Base-by-base conservation (phyloP, 1,284 basidiomycete genomes). In the Wolfiporia cocos region DNA sequence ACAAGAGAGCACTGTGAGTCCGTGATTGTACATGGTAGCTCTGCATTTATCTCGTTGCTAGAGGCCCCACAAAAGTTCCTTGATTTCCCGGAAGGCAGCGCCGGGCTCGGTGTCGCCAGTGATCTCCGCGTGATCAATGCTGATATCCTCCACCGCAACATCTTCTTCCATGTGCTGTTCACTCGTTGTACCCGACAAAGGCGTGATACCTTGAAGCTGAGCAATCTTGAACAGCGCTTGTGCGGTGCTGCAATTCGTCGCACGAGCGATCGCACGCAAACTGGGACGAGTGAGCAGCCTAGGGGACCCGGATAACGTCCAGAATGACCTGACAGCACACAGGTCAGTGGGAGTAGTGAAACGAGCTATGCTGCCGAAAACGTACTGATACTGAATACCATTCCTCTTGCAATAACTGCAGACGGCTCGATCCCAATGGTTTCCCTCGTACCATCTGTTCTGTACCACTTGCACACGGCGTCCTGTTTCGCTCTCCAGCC, bases 381-480 rank as follows among this genome's bases (percentile, higher is more conserved):
- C 41, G 37, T n/a, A 42, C 84, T 89, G 84, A 53, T 90, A 90
- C 56, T 78, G 71, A 17, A 86, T 81, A 6, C 63, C 74, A 38
- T 79, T 65, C 41, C 69, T 59, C 46, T 57, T 67, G 53, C 80
- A 83, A 51, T 77, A 81, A 39, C 59, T 58, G 50, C 73, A 66
- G 4, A 84, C 78, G 2, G 70, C 69, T 45, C 65, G 68, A 54
- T 90, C 86, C 84, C 86, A 91, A 3, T 63, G 68, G 51, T 89
- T 91, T 9, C 80, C 79, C 57, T 90, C 79, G 52, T 78, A 82
- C 88, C 88, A 91, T 40, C 86, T 63, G 60, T 90, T 89, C 62
- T 89, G 88, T 12, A 91, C 85, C 19, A 89, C 72, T 44, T 81
- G 73, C 2, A 86, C 73, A 45, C 70, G 71, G 24, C 54, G 47